phyloP scores from a whole-genome alignment of 2,329 filamentous ascomycete genomes.

The Claviceps sp. region DNA sequence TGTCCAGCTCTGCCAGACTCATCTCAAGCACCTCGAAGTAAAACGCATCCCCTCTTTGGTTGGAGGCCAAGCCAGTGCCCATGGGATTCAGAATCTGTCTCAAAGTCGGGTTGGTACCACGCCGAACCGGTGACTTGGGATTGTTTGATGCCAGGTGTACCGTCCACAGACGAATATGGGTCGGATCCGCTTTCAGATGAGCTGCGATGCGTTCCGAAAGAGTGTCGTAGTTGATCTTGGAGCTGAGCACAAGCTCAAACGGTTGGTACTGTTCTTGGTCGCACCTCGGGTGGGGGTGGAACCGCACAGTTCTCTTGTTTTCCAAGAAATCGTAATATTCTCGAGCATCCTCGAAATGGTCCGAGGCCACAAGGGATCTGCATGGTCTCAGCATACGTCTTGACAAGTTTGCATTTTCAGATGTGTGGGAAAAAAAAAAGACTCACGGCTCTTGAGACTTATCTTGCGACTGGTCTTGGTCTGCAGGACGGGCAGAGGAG shows the following conservation, averaged over 20 bases:
- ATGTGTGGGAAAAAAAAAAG: background rate
- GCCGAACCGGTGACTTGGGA: slow-evolving; percentile 66
- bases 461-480: slow-evolving; percentile 16
- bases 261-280: slow-evolving; percentile 44
- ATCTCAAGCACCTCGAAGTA: slow-evolving; percentile 93
- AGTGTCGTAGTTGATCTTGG: slow-evolving; percentile 82
- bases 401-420: no score
- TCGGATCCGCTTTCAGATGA: slow-evolving; percentile 61
- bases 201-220: slow-evolving; percentile 73
- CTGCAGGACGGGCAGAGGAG: slow-evolving; percentile 30
- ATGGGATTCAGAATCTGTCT: slow-evolving; percentile 65
- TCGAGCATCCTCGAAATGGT: slow-evolving; percentile 56
- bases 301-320: slow-evolving; percentile 67
- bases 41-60: slow-evolving; percentile 61
- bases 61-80: slow-evolving; percentile 50
- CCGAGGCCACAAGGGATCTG: slow-evolving; percentile 20
- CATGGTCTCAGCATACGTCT: background rate
- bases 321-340: slow-evolving; percentile 90
- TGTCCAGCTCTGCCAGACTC: slow-evolving; percentile 83
- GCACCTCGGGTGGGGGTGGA: slow-evolving; percentile 53
- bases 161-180: slow-evolving; percentile 83
- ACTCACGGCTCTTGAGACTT: slow-evolving; percentile 21
- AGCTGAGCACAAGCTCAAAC: slow-evolving; percentile 69
- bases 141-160: slow-evolving; percentile 65
- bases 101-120: slow-evolving; percentile 55